These are phyloP conservation scores for Botrytis pseudocinerea DNA, from an alignment of 2,329 filamentous ascomycete genomes.

Conservation along the genomic window DNA sequence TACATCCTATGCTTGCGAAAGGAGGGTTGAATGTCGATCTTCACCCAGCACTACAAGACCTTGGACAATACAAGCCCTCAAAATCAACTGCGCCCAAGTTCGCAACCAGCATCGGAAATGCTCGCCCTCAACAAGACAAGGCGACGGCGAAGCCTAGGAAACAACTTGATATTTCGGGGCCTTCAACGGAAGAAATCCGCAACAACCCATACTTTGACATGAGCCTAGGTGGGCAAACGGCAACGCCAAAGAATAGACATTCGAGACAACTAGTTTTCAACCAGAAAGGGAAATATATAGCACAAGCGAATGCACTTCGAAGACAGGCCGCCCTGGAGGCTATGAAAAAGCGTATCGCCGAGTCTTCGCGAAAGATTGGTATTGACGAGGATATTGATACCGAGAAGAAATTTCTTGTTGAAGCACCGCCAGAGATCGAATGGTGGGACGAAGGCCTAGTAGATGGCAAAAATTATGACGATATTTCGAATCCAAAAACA, in stretches of 20 bases:
- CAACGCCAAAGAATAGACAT: constrained; percentile 61
- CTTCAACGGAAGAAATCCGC: constrained; percentile 57
- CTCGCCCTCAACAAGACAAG: constrained; percentile 44
- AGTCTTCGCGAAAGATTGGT: constrained; percentile 82
- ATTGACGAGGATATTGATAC: constrained; percentile 88
- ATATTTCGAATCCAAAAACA: constrained; percentile 62
- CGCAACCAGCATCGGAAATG: constrained; percentile 45
- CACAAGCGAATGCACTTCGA: constrained; percentile 85
- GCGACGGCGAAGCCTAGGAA: constrained; percentile 48
- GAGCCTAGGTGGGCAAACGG: constrained; percentile 59
- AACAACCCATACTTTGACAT: constrained; percentile 85
- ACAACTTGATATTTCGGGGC: constrained; percentile 57
- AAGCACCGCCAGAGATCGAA: constrained; percentile 82
- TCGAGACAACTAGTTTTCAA: constrained; percentile 85
- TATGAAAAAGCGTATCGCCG: constrained; percentile 92
- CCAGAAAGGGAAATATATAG: constrained; percentile 94
- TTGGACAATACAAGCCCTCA: constrained; percentile 51
- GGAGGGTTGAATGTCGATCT: constrained; percentile 46
- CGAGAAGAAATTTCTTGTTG: constrained; percentile 86
- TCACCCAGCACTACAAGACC: constrained; percentile 65
- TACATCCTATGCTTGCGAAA: constrained; percentile 43
- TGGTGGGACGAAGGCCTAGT: constrained; percentile 97
- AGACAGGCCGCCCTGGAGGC: constrained; percentile 86
- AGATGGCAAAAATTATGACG: constrained; percentile 71
- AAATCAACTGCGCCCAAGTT: constrained; percentile 43